These are phyloP conservation scores for Penicillium palitans DNA, from an alignment of 2,329 filamentous ascomycete genomes.

Conservation along the genomic window DNA sequence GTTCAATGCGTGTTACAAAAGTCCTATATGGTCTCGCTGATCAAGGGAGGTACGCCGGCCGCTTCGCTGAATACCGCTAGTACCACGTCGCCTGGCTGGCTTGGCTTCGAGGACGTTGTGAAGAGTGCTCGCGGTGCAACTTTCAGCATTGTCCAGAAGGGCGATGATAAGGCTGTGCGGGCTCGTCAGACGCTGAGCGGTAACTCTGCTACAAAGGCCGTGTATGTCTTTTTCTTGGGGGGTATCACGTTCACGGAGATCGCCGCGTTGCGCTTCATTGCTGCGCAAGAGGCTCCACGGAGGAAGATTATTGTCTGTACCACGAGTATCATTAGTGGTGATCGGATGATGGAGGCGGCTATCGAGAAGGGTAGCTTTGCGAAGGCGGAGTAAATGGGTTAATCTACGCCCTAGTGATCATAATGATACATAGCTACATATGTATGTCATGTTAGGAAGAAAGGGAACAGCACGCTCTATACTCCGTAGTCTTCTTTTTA, in stretches of 20 bases:
- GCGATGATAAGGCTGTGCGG: conserved; percentile 87
- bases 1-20: conserved; percentile 95
- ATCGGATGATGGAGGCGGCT: conserved; percentile 81
- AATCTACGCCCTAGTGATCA: background rate
- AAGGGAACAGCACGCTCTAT: background rate
- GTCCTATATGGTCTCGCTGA: conserved; percentile 71
- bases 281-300: conserved; percentile 75
- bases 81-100: conserved; percentile 75
- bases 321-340: conserved; percentile 86
- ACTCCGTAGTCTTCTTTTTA: background rate
- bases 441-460: background rate
- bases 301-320: conserved; percentile 89
- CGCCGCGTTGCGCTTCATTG: conserved; percentile 87
- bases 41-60: conserved; percentile 60
- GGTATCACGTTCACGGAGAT: conserved; percentile 96
- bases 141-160: conserved; percentile 89
- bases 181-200: conserved; percentile 81
- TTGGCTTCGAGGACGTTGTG: conserved; percentile 87
- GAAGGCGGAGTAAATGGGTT: conserved; percentile 26
- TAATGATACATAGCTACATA: background rate
- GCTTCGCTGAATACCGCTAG: conserved; percentile 51
- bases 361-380: conserved; percentile 70
- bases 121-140: conserved; percentile 85
- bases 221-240: conserved; percentile 96
- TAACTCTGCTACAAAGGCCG: conserved; percentile 72